Evolutionary conservation across 176 grass and related monocot species (phyloP).

Genomic region (Lolium rigidum): DNA sequence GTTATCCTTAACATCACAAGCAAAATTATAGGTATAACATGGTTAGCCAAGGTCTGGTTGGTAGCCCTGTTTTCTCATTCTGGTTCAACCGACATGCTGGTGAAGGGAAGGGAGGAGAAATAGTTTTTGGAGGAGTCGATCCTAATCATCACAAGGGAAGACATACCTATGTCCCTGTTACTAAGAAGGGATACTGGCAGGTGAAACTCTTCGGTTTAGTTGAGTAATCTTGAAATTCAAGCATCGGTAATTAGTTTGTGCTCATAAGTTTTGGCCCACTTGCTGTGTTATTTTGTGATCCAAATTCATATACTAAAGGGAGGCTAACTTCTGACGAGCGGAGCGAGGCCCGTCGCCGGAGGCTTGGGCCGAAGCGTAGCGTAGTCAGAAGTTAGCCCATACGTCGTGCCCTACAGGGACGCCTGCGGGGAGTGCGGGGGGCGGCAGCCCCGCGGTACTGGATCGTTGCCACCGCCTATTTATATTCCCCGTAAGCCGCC

Average conservation of each 20-base stretch:
- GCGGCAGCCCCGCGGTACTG: no score
- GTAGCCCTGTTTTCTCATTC: conserved; percentile 80
- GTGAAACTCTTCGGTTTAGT: conserved; percentile 38
- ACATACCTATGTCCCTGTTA: conserved; percentile 35
- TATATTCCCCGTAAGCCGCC: no score
- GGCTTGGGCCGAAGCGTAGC: no score
- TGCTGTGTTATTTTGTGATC: no score
- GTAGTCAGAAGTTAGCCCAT: no score
- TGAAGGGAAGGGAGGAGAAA: conserved; percentile 80
- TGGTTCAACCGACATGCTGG: conserved; percentile 78
- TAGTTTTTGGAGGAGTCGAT: conserved; percentile 91
- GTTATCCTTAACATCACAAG: conserved; percentile 9
- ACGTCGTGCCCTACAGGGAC: no score
- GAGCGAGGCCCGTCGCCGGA: no score
- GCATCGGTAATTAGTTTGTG: not conserved
- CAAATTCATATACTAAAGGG: no score
- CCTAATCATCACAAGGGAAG: conserved; percentile 70
- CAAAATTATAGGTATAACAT: conserved; percentile 60
- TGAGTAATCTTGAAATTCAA: conserved; percentile 22
- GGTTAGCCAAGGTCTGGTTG: conserved; percentile 64
- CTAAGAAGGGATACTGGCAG: conserved; percentile 90
- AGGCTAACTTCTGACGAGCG: no score
- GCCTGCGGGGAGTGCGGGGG: no score
- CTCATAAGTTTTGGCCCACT: conserved; percentile 26
- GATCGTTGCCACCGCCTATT: no score